A percentile compares a stretch with the other conserved stretches of the same genome.
These are phyloP conservation scores for Gyromitra esculenta DNA, from an alignment of 2,329 filamentous ascomycete species.

Conservation along the genomic window DNA sequence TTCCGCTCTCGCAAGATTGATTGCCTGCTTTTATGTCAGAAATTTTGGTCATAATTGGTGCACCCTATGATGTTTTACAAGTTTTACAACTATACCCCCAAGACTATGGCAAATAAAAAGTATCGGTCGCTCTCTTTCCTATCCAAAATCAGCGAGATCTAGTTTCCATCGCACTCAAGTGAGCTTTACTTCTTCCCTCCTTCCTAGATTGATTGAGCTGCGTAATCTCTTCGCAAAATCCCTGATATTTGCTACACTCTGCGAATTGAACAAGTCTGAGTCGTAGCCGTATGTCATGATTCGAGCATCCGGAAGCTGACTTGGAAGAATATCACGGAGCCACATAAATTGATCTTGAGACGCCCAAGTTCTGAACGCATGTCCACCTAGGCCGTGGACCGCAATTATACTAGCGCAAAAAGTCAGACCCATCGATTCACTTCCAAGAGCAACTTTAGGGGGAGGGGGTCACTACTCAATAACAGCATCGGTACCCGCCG, in stretches of 20 bases:
- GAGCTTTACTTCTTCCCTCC: conserved; percentile 3
- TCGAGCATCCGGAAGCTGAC: conserved; percentile 8
- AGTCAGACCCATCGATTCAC: background rate
- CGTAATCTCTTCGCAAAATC: background rate
- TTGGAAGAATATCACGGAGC: conserved; percentile 44
- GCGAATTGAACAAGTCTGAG: conserved; percentile 3
- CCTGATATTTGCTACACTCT: background rate
- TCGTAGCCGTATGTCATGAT: conserved; percentile 48
- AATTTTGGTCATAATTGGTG: background rate
- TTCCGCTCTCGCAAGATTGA: conserved; percentile 16
- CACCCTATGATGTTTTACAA: conserved; percentile 3
- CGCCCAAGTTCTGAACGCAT: conserved; percentile 35
- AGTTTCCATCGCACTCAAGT: background rate
- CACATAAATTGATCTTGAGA: conserved; percentile 23
- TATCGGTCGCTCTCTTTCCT: conserved; percentile 35
- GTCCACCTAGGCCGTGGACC: conserved; percentile 28
- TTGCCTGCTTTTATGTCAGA: background rate
- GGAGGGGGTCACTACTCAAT: conserved; percentile 4
- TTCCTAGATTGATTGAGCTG: background rate
- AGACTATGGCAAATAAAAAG: conserved; percentile 42
- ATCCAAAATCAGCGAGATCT: background rate
- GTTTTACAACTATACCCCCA: conserved; percentile 48
- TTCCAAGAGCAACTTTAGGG: background rate
- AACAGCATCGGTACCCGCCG: background rate
- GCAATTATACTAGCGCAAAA: conserved; percentile 26